Percentiles rank a stretch among this genome's conserved stretches.
phyloP scores from a whole-genome alignment of 306 rosid species.

The Abrus pulchellus region DNA sequence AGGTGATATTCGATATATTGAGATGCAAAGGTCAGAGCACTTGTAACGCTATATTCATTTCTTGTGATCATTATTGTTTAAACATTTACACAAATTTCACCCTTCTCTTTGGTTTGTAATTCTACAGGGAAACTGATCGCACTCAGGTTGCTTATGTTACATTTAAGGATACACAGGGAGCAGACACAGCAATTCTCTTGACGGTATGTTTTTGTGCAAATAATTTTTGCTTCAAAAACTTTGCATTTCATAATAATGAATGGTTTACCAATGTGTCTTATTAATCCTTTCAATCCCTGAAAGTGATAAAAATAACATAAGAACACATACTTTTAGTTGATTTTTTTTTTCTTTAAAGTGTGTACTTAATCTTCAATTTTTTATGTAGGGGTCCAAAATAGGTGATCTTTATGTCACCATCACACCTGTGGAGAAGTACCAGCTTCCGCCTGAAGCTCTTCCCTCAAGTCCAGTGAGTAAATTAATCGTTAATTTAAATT shows the following conservation, averaged over 20 bases:
- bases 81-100: constrained; percentile 32
- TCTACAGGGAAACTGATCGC: constrained; percentile 70
- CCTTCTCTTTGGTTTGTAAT: constrained; percentile 25
- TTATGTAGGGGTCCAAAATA: constrained; percentile 73
- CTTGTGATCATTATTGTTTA: constrained; percentile 7
- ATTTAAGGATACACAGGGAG: constrained; percentile 81
- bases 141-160: constrained; percentile 88
- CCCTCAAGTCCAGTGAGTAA: constrained; percentile 65
- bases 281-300: constrained; percentile 24
- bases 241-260: constrained; percentile 10
- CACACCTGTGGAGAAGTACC: constrained; percentile 72
- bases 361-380: constrained; percentile 21
- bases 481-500: constrained; percentile 24
- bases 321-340: constrained; percentile 10
- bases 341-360: neutral
- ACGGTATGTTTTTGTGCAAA: constrained; percentile 61
- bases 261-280: neutral
- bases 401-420: constrained; percentile 68
- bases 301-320: constrained; percentile 1
- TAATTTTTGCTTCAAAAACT: constrained; percentile 1
- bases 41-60: constrained; percentile 37
- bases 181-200: constrained; percentile 81
- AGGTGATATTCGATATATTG: constrained; percentile 78
- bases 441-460: constrained; percentile 79
- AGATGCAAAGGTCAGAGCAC: constrained; percentile 75